Evolutionary conservation across 1,139 yeast genomes (phyloP), one percentile per base, ranked within the genome.

Genomic region (Ogataea hybrid): DNA sequence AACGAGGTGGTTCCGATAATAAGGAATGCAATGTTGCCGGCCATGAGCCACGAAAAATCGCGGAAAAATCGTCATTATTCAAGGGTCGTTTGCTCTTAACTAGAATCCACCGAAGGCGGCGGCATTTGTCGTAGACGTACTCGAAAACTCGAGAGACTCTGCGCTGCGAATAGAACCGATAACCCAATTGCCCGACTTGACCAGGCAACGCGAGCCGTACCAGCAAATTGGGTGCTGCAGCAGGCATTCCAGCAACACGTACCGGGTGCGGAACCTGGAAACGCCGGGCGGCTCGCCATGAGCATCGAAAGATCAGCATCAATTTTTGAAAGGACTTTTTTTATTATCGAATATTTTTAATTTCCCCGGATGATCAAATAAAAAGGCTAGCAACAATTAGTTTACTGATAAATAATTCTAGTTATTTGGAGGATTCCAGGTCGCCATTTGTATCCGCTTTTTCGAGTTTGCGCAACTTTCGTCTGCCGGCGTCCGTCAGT

Each of bases 1-100:
- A 90, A 90, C 0, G 97, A 87, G 2, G 98, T 92, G 8, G 97
- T 90, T 12, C 90, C 96, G 21, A 89, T 67, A 29, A 88, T 68
- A 46, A 92, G 75, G 63, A 94, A 69, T 10, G 88, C 64, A 3
- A 84, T 82, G 57, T 92, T 90, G 4, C 96, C 94, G 57, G 92
- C 82, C 30, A 92, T 75, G 23, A 92, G 67, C 96, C 97, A 89
- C 6, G 96, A 86, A 50, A 79, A 48, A 92, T 71, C 3, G 97
- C 97, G 28, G 90, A 77, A 45, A 88, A 77, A 56, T 90, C 97
- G 63, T 90, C 97, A 18, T 86, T 79, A 56, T 84, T 88, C 64
- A 85, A 84, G 1, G 96, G 96, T 6, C 83, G 66, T 16, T 54
- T 46, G 14, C 79, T 78, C 28, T 72, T 64, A 36, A 76, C 83